These are phyloP conservation scores for Coprinellus aureogranulatus DNA, from an alignment of 768 basidiomycete species.

Conservation along the genomic window DNA sequence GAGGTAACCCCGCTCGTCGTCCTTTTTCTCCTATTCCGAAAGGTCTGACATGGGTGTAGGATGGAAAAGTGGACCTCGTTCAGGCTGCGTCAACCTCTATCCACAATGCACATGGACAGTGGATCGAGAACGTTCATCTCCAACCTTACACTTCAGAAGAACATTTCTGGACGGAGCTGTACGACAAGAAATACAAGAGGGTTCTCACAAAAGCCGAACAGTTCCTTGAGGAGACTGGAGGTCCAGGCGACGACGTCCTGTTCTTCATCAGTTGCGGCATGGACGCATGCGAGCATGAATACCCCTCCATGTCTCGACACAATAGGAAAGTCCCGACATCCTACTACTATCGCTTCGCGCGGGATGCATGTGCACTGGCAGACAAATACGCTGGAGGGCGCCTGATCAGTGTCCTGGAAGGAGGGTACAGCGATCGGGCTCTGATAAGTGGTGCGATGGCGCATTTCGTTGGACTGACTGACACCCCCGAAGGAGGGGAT, in stretches of 20 bases:
- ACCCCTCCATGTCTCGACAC: slow-evolving; percentile 88
- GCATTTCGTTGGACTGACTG: slow-evolving; percentile 68
- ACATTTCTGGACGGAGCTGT: slow-evolving; percentile 76
- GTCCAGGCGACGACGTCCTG: slow-evolving; percentile 65
- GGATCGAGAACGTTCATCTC: slow-evolving; percentile 85
- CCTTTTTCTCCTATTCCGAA: neutral
- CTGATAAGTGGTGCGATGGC: slow-evolving; percentile 82
- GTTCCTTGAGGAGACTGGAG: slow-evolving; percentile 69
- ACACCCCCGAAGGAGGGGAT: slow-evolving; percentile 21
- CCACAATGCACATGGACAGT: slow-evolving; percentile 79
- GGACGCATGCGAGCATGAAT: slow-evolving; percentile 93
- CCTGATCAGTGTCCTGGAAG: slow-evolving; percentile 88
- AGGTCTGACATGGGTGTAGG: slow-evolving; percentile 39
- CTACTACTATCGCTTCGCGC: slow-evolving; percentile 83
- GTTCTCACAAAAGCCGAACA: slow-evolving; percentile 66
- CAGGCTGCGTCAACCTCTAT: slow-evolving; percentile 86
- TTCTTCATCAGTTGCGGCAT: slow-evolving; percentile 94
- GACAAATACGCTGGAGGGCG: slow-evolving; percentile 63
- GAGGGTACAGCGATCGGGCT: slow-evolving; percentile 91
- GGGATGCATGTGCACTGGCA: slow-evolving; percentile 65
- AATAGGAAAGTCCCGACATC: slow-evolving; percentile 82
- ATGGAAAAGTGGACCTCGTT: slow-evolving; percentile 73
- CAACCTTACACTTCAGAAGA: slow-evolving; percentile 65
- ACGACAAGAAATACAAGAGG: slow-evolving; percentile 58
- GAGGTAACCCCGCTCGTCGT: slow-evolving; percentile 51